Base-by-base conservation (phyloP, 2,329 filamentous ascomycete species). In the Arthrobotrys sphaeroides region DNA sequence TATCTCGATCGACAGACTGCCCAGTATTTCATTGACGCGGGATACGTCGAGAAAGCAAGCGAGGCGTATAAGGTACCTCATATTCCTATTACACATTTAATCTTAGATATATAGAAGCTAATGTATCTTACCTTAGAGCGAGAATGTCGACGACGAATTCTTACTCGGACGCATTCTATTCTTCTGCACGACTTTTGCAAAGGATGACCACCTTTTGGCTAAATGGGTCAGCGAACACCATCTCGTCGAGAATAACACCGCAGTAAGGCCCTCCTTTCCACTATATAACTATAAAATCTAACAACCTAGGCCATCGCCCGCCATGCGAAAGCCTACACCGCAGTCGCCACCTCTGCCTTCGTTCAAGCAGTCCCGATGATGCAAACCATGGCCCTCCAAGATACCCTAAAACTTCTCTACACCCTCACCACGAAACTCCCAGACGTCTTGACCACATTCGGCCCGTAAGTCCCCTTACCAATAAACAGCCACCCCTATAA, bases 321-420 rank as follows among this genome's bases (percentile, higher is more conserved):
- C 3, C 94, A 97, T 83, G 88, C 88, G 4, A 87, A 86, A 76
- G 83, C 84, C 79, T 88, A 87, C 77, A 84, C 80, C 22, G 81
- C 79, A 9, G 49, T 60, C 6, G 24, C 28, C 13, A 33, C 60
- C 7, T 78, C 78, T 10, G 38, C 68, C 16, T 78, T 78, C n/a
- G 49, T 78, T 6, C 86, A 87, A 0, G 51, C 28, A 38, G 31
- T 55, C 16, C 28, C 51, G 18, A 55, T 55, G 51, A 91, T 94
- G 86, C 89, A 91, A 77, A 89, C 91, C 72, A 89, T 94, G 88
- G 93, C 94, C 0, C 85, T 98, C 38, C 86, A 86, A 6, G 94
- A 98, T 82, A 94, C 91, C 0, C 84, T 95, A 57, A 97, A 96
- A 80, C 86, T 98, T 42, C 84, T 96, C 60, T 98, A 96, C 85